Conservation (phyloP, 169 alveolate genomes). For the Cryptosporidium sp. region DNA sequence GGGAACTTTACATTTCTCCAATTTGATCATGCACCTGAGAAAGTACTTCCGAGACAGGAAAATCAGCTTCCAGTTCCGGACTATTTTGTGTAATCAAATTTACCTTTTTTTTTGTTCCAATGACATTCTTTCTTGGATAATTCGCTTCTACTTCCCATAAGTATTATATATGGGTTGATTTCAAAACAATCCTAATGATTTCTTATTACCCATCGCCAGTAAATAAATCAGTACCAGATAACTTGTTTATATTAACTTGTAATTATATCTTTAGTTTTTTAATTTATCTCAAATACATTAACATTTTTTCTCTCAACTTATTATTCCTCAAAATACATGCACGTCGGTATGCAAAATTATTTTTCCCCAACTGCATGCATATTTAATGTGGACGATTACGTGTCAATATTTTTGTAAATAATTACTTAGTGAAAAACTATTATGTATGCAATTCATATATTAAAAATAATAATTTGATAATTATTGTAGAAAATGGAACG, state of each 20-base stretch:
- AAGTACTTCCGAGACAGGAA: slow-evolving; percentile 71
- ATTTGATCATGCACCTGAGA: slow-evolving; percentile 82
- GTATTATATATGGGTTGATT: background rate
- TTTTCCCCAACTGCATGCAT: background rate
- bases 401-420: background rate
- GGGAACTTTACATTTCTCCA: slow-evolving; percentile 79
- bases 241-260: background rate
- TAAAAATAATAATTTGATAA: too few relatives aligned
- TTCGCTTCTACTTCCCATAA: background rate
- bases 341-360: background rate
- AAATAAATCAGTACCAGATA: background rate
- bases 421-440: too few relatives aligned
- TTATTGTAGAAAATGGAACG: background rate
- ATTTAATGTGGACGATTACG: background rate
- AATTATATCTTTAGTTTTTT: background rate
- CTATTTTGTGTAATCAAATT: slow-evolving; percentile 30
- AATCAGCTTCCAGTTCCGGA: slow-evolving; percentile 70
- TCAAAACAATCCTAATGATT: background rate
- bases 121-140: background rate
- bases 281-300: too few relatives aligned
- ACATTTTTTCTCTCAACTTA: too few relatives aligned
- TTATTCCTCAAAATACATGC: background rate
- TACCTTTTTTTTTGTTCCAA: background rate
- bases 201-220: background rate
- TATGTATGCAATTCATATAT: background rate